Conservation (phyloP, 345 rosid species). For the Eutrema yunnanense region DNA sequence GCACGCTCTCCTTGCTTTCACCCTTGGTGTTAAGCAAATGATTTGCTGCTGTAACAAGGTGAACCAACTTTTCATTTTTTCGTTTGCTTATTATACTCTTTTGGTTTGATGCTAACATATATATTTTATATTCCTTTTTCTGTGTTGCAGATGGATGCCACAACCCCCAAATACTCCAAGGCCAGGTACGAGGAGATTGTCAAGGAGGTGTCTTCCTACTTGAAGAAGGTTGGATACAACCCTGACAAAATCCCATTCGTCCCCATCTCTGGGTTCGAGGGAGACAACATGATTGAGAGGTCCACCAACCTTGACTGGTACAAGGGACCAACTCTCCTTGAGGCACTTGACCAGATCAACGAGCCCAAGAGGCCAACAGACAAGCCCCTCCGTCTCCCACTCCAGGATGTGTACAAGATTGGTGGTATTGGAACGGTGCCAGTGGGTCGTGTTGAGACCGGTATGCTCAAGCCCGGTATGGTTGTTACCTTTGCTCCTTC, state of each 20-base stretch:
- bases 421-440: conserved; percentile 90
- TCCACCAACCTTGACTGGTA: conserved; percentile 50
- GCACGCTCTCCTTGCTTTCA: conserved; percentile 59
- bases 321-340: conserved; percentile 51
- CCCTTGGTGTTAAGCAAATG: conserved; percentile 70
- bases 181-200: conserved; percentile 44
- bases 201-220: conserved; percentile 48
- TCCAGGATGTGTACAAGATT: conserved; percentile 86
- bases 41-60: conserved; percentile 78
- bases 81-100: not conserved
- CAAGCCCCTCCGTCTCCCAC: conserved; percentile 87
- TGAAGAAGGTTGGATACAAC: conserved; percentile 51
- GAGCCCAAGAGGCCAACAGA: conserved; percentile 80
- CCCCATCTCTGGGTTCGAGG: conserved; percentile 47
- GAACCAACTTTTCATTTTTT: not conserved
- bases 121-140: not conserved
- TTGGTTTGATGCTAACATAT: not conserved
- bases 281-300: conserved; percentile 51
- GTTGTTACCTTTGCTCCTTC: conserved; percentile 70
- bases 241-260: conserved; percentile 44
- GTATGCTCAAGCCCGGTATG: conserved; percentile 68
- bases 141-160: conserved; percentile 39
- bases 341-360: conserved; percentile 39
- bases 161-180: conserved; percentile 47
- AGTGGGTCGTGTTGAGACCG: conserved; percentile 70